Percentiles rank a stretch among this genome's conserved stretches.
Evolutionary conservation across 1,284 basidiomycete species (phyloP).

Genomic region (Puccinia coronata): DNA sequence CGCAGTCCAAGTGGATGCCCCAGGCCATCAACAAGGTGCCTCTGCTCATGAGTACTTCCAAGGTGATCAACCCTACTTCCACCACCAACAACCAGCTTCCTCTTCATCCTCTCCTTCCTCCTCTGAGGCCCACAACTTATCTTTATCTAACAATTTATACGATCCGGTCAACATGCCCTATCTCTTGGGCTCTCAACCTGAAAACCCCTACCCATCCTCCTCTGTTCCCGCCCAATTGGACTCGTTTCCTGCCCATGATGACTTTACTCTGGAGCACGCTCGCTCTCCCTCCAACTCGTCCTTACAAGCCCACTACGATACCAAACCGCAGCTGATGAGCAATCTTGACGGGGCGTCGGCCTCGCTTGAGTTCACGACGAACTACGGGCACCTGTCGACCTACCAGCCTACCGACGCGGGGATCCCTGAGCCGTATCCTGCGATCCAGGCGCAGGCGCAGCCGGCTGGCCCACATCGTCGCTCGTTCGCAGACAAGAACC

Average conservation of each 20-base stretch:
- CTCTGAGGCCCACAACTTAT: neutral
- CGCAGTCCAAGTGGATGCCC: constrained; percentile 24
- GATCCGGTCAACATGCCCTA: constrained; percentile 4
- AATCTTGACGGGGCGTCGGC: neutral
- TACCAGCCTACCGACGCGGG: neutral
- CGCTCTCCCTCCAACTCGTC: neutral
- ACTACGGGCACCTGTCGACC: too few relatives aligned
- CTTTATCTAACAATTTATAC: neutral
- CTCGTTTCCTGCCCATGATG: neutral
- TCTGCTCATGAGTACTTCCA: neutral
- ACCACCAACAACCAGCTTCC: neutral
- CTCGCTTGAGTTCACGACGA: neutral
- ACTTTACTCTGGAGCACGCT: too few relatives aligned
- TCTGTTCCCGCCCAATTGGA: neutral
- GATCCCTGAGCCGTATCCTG: neutral
- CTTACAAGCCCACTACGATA: neutral
- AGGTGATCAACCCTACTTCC: neutral
- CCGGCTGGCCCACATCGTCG: neutral
- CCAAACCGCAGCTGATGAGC: neutral
- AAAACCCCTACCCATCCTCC: neutral
- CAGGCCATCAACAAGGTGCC: neutral
- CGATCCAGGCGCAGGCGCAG: neutral
- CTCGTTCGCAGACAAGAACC: constrained; percentile 10
- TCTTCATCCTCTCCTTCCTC: neutral
- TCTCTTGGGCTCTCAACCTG: neutral